Evolutionary conservation across 768 basidiomycete species (phyloP).

Genomic region (Trametopsis cervina): DNA sequence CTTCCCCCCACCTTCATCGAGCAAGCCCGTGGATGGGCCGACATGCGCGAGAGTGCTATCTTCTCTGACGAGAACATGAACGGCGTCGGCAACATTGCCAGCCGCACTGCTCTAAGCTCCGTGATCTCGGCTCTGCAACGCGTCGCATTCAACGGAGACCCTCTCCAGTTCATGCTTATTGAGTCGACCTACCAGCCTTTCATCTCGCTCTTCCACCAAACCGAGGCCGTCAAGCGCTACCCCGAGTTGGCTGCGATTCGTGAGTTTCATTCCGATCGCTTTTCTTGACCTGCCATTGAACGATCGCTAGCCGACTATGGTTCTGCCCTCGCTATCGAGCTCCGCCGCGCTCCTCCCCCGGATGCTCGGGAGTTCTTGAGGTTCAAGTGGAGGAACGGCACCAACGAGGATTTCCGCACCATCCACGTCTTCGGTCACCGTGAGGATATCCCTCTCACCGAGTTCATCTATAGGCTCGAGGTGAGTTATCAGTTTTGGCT

Average conservation of each 20-base stretch:
- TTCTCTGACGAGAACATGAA: constrained; percentile 57
- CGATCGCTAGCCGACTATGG: constrained; percentile 66
- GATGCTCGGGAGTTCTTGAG: constrained; percentile 78
- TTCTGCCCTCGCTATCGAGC: constrained; percentile 71
- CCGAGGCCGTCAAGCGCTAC: constrained; percentile 50
- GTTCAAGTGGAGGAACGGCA: constrained; percentile 84
- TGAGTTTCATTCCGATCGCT: constrained; percentile 32
- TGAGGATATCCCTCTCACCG: constrained; percentile 73
- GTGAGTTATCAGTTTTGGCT: constrained; percentile 29
- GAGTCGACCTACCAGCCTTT: constrained; percentile 88
- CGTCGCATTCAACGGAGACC: constrained; percentile 73
- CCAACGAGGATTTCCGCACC: constrained; percentile 51
- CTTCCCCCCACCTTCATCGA: constrained; percentile 75
- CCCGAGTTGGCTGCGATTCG: constrained; percentile 60
- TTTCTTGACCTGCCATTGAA: background rate
- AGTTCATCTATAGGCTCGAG: constrained; percentile 80
- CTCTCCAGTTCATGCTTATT: constrained; percentile 71
- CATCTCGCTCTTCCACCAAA: constrained; percentile 80
- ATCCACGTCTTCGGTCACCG: constrained; percentile 71
- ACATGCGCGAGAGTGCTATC: constrained; percentile 74
- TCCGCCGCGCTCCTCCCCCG: constrained; percentile 67
- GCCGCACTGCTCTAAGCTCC: constrained; percentile 69
- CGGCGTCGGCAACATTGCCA: constrained; percentile 80
- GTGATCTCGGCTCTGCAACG: constrained; percentile 67
- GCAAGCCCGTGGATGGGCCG: constrained; percentile 66